These are phyloP conservation scores for Paragyromitra xinjiangensis DNA, from an alignment of 495 filamentous ascomycete species.

Conservation along the genomic window DNA sequence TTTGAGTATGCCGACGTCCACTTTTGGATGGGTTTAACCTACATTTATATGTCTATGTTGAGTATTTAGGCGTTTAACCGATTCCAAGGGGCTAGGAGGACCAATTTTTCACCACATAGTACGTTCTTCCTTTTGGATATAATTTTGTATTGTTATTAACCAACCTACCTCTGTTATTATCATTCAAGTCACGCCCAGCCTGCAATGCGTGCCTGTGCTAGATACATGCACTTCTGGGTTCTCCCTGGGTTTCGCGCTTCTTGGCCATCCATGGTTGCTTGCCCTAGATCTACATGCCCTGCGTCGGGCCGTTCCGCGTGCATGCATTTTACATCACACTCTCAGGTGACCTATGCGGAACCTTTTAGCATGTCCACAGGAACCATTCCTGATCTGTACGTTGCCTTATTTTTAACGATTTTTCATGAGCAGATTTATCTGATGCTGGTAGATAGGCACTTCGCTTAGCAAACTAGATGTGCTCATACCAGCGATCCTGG, in stretches of 20 bases:
- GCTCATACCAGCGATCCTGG: neutral
- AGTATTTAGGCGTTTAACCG: too few relatives aligned
- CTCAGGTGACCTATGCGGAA: neutral
- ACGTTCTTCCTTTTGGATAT: too few relatives aligned
- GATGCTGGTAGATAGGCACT: neutral
- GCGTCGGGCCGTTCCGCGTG: slow-evolving; percentile 3
- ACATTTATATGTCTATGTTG: too few relatives aligned
- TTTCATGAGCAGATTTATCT: neutral
- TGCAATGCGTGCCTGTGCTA: neutral
- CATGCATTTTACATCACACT: slow-evolving; percentile 1
- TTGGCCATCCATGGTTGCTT: neutral
- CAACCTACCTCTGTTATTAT: too few relatives aligned
- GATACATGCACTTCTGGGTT: neutral
- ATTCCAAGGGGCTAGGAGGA: too few relatives aligned
- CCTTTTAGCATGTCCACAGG: neutral
- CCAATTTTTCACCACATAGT: too few relatives aligned
- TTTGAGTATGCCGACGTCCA: too few relatives aligned
- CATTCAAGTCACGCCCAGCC: too few relatives aligned
- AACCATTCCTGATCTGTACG: neutral
- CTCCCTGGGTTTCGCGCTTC: neutral
- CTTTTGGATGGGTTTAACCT: too few relatives aligned
- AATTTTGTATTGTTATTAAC: too few relatives aligned
- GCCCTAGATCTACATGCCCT: neutral
- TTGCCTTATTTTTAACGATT: neutral
- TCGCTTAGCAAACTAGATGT: neutral